Percentiles rank a stretch among this genome's conserved stretches.
Evolutionary conservation across 768 basidiomycete genomes (phyloP).

Genomic region (Amanita fuliginea): DNA sequence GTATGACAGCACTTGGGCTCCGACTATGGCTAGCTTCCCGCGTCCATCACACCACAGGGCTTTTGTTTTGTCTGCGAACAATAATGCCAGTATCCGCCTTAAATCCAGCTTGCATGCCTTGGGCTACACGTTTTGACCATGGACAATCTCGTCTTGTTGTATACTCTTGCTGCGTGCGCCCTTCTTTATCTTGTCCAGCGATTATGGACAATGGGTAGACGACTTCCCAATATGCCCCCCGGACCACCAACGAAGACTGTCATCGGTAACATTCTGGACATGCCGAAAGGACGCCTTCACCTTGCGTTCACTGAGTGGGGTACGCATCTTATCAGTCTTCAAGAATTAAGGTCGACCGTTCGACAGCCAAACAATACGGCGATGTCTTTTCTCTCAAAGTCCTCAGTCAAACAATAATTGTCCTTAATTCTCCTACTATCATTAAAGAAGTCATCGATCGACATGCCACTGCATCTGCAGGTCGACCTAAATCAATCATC

Average conservation of each 20-base stretch:
- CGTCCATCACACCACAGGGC: too few relatives aligned
- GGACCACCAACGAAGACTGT: conserved; percentile 15
- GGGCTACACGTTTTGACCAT: background rate
- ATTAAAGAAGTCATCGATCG: conserved; percentile 15
- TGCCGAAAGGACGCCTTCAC: conserved; percentile 13
- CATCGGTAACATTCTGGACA: conserved; percentile 13
- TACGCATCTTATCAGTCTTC: background rate
- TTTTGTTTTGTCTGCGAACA: too few relatives aligned
- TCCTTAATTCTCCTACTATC: conserved; percentile 12
- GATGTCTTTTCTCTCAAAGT: conserved; percentile 13
- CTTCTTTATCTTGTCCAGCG: background rate
- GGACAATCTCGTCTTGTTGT: background rate
- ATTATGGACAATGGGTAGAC: background rate
- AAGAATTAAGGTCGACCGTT: background rate
- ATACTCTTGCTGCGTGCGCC: background rate
- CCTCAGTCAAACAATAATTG: conserved; percentile 14
- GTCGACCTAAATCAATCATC: conserved; percentile 12
- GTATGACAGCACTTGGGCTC: background rate
- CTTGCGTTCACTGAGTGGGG: conserved; percentile 14
- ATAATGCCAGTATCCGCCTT: too few relatives aligned
- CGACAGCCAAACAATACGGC: conserved; percentile 11
- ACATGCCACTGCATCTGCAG: conserved; percentile 10
- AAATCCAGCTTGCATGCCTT: background rate
- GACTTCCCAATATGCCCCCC: conserved; percentile 13
- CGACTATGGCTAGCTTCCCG: too few relatives aligned